A percentile compares a stretch with the other conserved stretches of the same genome.
These are phyloP conservation scores for Aspergillus sp. DNA, from an alignment of 2,329 filamentous ascomycete genomes.

Conservation along the genomic window DNA sequence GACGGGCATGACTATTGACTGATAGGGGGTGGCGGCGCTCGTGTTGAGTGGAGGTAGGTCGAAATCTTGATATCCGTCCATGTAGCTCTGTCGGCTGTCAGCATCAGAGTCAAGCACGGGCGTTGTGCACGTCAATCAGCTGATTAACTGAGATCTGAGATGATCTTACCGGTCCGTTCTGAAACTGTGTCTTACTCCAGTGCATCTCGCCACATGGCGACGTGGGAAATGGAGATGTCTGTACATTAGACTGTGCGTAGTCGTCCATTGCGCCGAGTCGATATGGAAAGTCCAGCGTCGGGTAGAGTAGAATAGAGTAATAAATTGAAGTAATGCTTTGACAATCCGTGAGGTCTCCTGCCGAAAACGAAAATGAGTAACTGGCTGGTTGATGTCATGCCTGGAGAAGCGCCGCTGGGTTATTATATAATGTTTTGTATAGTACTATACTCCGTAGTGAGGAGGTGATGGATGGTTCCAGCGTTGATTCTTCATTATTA, in stretches of 20 bases:
- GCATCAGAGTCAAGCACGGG: background rate
- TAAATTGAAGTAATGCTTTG: no score
- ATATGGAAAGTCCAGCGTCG: no score
- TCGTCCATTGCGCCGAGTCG: background rate
- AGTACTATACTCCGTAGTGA: background rate
- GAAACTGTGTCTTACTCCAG: background rate
- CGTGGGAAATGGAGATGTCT: background rate
- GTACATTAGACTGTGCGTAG: background rate
- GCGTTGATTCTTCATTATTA: no score
- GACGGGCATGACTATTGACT: no score
- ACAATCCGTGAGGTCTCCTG: no score
- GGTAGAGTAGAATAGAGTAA: no score
- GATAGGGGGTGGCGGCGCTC: background rate
- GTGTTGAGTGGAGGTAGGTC: background rate
- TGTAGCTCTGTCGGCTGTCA: background rate
- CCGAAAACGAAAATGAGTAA: no score
- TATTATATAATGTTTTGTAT: no score
- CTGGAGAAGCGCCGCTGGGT: no score
- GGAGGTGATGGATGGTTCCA: background rate
- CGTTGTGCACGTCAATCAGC: background rate
- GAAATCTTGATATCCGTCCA: background rate
- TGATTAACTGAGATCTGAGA: background rate
- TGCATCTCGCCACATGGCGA: background rate
- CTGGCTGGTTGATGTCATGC: no score
- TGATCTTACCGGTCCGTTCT: background rate